Evolutionary conservation across 257 asterid genomes (phyloP).

Genomic region (Salvia hispanica): DNA sequence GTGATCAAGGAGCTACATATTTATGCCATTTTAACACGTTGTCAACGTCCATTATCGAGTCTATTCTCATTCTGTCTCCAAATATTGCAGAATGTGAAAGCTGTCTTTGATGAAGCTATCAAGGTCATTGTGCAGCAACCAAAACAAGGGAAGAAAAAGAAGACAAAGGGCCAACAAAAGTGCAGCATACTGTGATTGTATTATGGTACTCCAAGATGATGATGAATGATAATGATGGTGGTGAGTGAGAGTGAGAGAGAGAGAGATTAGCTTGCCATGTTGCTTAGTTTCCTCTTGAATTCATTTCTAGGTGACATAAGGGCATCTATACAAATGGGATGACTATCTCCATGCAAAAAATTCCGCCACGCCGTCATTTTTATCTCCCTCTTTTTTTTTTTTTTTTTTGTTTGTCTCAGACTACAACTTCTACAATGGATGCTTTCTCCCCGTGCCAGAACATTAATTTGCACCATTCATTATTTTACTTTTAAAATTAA

Average conservation of each 20-base stretch:
- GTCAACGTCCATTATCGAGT: constrained; percentile 3
- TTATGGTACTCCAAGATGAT: background rate
- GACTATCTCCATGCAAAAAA: too few relatives aligned
- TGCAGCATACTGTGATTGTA: constrained; percentile 64
- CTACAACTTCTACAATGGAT: too few relatives aligned
- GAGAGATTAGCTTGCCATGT: constrained; percentile 2
- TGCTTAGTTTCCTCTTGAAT: constrained; percentile 21
- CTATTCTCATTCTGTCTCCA: constrained; percentile 9
- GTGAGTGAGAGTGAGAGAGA: constrained; percentile 13
- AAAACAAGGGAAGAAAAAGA: constrained; percentile 51
- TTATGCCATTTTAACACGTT: background rate
- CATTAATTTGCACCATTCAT: too few relatives aligned
- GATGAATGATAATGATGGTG: too few relatives aligned
- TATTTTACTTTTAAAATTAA: too few relatives aligned
- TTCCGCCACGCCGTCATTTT: too few relatives aligned
- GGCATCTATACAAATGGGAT: too few relatives aligned
- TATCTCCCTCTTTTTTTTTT: too few relatives aligned
- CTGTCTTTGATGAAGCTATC: constrained; percentile 57
- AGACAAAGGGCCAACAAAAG: constrained; percentile 56
- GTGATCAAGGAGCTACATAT: background rate
- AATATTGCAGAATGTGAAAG: constrained; percentile 58
- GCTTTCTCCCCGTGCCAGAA: too few relatives aligned
- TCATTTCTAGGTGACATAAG: constrained; percentile 21
- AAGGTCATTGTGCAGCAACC: constrained; percentile 65
- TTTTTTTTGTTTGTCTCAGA: too few relatives aligned